These are phyloP conservation scores for Penicillium sp. DNA, from an alignment of 2,329 filamentous ascomycete species.

Conservation along the genomic window DNA sequence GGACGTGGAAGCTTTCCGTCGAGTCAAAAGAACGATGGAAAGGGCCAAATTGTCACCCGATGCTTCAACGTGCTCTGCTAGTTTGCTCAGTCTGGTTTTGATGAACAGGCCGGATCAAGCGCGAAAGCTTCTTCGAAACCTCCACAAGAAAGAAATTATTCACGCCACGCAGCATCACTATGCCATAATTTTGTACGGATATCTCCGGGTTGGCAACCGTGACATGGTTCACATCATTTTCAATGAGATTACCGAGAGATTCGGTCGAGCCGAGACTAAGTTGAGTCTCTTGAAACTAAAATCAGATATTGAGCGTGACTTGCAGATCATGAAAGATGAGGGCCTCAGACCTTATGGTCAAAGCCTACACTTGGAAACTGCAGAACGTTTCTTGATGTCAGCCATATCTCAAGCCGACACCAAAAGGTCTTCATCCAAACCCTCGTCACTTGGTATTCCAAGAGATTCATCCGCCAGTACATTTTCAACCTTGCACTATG, in stretches of 20 bases:
- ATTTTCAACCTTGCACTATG: slow-evolving; percentile 53
- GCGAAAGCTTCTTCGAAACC: slow-evolving; percentile 48
- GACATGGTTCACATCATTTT: slow-evolving; percentile 53
- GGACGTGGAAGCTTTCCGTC: slow-evolving; percentile 54
- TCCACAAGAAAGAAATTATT: slow-evolving; percentile 40
- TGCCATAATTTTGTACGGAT: slow-evolving; percentile 47
- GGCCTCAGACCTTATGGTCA: slow-evolving; percentile 8
- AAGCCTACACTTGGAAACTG: slow-evolving; percentile 27
- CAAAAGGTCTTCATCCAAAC: slow-evolving; percentile 45
- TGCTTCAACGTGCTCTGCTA: slow-evolving; percentile 57
- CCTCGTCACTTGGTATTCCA: slow-evolving; percentile 36
- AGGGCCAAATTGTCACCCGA: slow-evolving; percentile 52
- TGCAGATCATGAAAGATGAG: slow-evolving; percentile 19
- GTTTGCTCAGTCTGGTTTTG: slow-evolving; percentile 58
- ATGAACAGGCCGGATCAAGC: slow-evolving; percentile 56
- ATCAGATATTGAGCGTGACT: slow-evolving; percentile 35
- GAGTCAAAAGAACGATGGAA: slow-evolving; percentile 57
- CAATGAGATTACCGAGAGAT: slow-evolving; percentile 39
- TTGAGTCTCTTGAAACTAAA: slow-evolving; percentile 38
- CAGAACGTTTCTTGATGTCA: slow-evolving; percentile 41
- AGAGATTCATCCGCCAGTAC: slow-evolving; percentile 40
- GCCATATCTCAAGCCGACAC: slow-evolving; percentile 32
- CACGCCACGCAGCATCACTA: slow-evolving; percentile 46
- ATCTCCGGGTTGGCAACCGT: slow-evolving; percentile 50
- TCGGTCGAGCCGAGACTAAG: slow-evolving; percentile 32